These are phyloP conservation scores for Colletotrichum lupini DNA, from an alignment of 2,329 filamentous ascomycete genomes.

Conservation along the genomic window DNA sequence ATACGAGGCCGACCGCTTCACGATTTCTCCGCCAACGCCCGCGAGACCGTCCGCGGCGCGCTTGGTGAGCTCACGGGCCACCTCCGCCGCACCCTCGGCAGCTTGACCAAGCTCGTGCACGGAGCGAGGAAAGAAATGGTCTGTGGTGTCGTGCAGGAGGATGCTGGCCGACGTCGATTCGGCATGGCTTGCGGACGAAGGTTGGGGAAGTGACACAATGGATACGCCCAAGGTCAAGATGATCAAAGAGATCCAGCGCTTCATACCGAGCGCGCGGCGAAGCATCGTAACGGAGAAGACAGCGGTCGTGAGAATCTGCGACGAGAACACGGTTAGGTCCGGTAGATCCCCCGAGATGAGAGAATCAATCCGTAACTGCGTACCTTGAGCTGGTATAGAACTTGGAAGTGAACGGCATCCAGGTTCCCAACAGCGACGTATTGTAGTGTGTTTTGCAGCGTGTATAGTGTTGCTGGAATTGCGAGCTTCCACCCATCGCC, in stretches of 20 bases:
- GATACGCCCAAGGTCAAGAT: constrained; percentile 85
- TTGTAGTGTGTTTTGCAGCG: constrained; percentile 91
- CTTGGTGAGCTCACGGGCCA: constrained; percentile 62
- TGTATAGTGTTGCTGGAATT: constrained; percentile 89
- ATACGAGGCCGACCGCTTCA: constrained; percentile 85
- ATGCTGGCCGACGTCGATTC: constrained; percentile 66
- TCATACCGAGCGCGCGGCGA: constrained; percentile 73
- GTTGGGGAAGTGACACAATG: constrained; percentile 80
- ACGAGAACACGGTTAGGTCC: background rate
- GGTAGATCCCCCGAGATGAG: background rate
- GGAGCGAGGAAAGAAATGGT: constrained; percentile 81
- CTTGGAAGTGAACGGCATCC: constrained; percentile 92
- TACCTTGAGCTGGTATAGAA: constrained; percentile 91
- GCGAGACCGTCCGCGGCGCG: constrained; percentile 53
- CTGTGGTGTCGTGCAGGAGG: constrained; percentile 71
- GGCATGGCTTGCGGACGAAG: constrained; percentile 49
- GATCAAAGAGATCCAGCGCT: constrained; percentile 84
- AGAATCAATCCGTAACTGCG: constrained; percentile 27
- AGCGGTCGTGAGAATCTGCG: constrained; percentile 84
- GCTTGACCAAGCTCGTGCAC: constrained; percentile 78
- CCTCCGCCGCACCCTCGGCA: constrained; percentile 54
- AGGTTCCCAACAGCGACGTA: constrained; percentile 93
- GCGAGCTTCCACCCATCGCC: constrained; percentile 96
- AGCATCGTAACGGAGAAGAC: constrained; percentile 86
- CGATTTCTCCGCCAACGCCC: constrained; percentile 39